Evolutionary conservation across 768 basidiomycete species (phyloP), one percentile per base, ranked within the genome.

Genomic region (Collybia mongolica): DNA sequence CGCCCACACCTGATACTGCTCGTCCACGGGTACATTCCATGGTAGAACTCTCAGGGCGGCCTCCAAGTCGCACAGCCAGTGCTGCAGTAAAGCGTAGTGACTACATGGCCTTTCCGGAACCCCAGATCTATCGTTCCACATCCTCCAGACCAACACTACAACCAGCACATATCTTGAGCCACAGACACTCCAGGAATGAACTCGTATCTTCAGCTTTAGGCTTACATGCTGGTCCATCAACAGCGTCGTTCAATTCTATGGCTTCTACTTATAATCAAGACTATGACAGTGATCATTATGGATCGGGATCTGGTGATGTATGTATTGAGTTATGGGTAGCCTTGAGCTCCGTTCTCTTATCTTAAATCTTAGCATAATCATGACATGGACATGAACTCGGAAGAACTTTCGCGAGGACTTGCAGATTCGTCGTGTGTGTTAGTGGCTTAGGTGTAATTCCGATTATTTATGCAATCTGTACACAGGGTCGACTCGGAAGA

Each of bases 401-500:
- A 58, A 29, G 57, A 53, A 38, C 43, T 60, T 35, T 60, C 61
- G 22, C 48, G 54, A 56, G 69, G 71, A 49, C 49, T 71, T 19
- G 72, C 70, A 23, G 64, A 65, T 48, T 56, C 72, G 55, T 69
- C 72, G 76, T 79, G 60, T 40, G 77, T 66, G 38, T 36, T 49
- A 44, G 24, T 62, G 39, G 51, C 44, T 46, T 22, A 23, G 18
- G 36, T 20, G n/a, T 37, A 45, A 36, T 29, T 17, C 36, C 12
- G 56, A 42, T 36, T 23, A 35, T 49, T 53, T 17, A 56, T 55
- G 55, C 57, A 54, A 54, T 53, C 49, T n/a, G 46, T 52, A 40
- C 56, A 28, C 55, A 88, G 86, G 38, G 68, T 88, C 23, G 72
- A 80, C 42, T 79, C 82, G 14, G 83, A 84, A 49, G 86, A 87